Base-by-base conservation (phyloP, 768 basidiomycete genomes). In the Dendrothele bispora region DNA sequence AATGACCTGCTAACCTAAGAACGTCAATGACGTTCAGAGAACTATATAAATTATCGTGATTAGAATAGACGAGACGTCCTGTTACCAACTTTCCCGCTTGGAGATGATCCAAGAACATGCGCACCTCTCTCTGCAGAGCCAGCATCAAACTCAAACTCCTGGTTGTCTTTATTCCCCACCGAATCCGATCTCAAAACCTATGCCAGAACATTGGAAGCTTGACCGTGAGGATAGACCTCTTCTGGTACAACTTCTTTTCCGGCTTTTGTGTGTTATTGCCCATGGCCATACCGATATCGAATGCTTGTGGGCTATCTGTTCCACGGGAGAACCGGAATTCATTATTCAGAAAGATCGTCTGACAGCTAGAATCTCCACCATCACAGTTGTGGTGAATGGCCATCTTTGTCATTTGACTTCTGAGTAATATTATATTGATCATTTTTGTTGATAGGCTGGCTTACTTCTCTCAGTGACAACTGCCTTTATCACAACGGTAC, bases 331-430 rank as follows among this genome's bases (percentile, higher is more conserved):
- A 32, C 11, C 10, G n/a, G n/a, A 10, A 10, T 46, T 29, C 32
- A 39, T 24, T 12, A 35, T 26, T 18, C 12, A 37, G 7, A 46
- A 46, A 25, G 34, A 46, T n/a, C 45, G 34, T n/a, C 15, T 46
- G 18, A 18, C 34, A 20, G 21, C 15, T 10, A n/a, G 45, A 29
- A 46, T 46, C 21, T 34, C 45, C n/a, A 38, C 18, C 21, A 17
- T 46, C n/a, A 46, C 34, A 5, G 35, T 46, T 25, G 34, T 46
- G 18, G 45, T 46, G 30, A 45, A 30, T 45, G 10, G 8, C 21
- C n/a, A n/a, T 28, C 8, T n/a, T n/a, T n/a, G n/a, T n/a, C n/a
- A n/a, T 29, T 8, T 21, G n/a, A 26, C 12, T 22, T 17, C 8
- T 10, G 24, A 46, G 21, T 30, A 15, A 10, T 17, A 7, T 11